These are phyloP conservation scores for slime mould (Dictyostelium discoideum) DNA, from an alignment of 78 protist genomes.

Conservation along the genomic window dicty_2.7 NC_007090.3:3918501-3919000, in stretches of 20 bases:
- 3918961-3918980: constrained; percentile 78
- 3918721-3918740: not conserved
- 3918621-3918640: constrained; percentile 80
- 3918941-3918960: constrained; percentile 83
- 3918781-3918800: too few species aligned
- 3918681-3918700: constrained; percentile 81
- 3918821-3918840: constrained; percentile 81
- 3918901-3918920: constrained; percentile 60
- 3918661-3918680: constrained; percentile 72
- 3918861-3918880: constrained; percentile 65
- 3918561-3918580: constrained; percentile 90
- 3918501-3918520: constrained; percentile 87
- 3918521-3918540: constrained; percentile 70
- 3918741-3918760: too few species aligned
- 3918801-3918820: too few species aligned
- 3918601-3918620: constrained; percentile 74
- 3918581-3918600: constrained; percentile 82
- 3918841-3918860: constrained; percentile 80
- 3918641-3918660: constrained; percentile 75
- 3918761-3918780: not conserved
- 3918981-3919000: constrained; percentile 79
- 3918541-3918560: constrained; percentile 79
- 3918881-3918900: constrained; percentile 83
- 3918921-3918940: constrained; percentile 79
- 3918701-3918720: constrained; percentile 16